These are phyloP conservation scores for Fagus crenata DNA, from an alignment of 306 rosid species.

Conservation along the genomic window DNA sequence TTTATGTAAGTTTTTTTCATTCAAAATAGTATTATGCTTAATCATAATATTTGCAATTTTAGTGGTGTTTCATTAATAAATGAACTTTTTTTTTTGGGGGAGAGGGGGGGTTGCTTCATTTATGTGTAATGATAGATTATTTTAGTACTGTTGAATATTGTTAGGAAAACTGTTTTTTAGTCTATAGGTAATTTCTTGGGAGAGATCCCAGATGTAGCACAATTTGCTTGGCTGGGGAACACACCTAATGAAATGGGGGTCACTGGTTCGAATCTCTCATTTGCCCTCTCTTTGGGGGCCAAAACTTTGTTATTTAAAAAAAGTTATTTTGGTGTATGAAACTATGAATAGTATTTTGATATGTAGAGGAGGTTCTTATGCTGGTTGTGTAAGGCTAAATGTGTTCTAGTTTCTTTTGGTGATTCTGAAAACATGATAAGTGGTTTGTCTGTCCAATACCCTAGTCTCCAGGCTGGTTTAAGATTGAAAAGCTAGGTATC, in stretches of 20 bases:
- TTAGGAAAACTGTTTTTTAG: neutral
- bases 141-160: neutral
- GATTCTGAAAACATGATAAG: neutral
- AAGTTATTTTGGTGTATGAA: too few species aligned
- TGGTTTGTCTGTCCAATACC: neutral
- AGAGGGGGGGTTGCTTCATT: neutral
- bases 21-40: too few species aligned
- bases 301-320: too few species aligned
- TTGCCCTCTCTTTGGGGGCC: too few species aligned
- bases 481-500: neutral
- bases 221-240: too few species aligned
- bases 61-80: too few species aligned
- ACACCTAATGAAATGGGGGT: too few species aligned
- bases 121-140: neutral
- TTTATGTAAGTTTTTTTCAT: too few species aligned
- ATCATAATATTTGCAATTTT: too few species aligned
- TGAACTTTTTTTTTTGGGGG: too few species aligned
- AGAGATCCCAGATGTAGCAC: too few species aligned
- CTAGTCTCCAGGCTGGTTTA: neutral
- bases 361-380: neutral
- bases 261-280: too few species aligned
- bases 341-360: neutral
- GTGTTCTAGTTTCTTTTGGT: neutral
- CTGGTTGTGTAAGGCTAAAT: neutral
- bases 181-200: neutral